Conservation (phyloP, 805 yeast genomes). For the Kregervanrija delftensis region DNA sequence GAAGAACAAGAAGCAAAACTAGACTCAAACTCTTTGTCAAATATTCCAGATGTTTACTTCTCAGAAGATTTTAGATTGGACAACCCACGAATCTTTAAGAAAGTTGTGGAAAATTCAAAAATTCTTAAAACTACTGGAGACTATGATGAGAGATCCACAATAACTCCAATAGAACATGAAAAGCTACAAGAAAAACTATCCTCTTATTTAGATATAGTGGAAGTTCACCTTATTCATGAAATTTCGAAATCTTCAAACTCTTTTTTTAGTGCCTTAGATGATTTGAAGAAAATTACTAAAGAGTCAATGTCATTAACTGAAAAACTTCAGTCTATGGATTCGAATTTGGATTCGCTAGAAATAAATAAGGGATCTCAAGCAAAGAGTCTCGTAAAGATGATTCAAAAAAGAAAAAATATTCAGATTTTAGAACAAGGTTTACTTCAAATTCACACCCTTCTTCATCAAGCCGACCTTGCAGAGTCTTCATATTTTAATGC, state of each 20-base stretch:
- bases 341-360: constrained; percentile 40
- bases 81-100: constrained; percentile 76
- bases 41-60: constrained; percentile 67
- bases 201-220: constrained; percentile 79
- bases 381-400: constrained; percentile 39
- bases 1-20: constrained; percentile 19
- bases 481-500: constrained; percentile 38
- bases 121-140: constrained; percentile 27
- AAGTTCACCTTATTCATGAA: constrained; percentile 70
- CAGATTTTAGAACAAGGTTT: constrained; percentile 57
- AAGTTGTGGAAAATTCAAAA: constrained; percentile 58
- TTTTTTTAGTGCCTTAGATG: constrained; percentile 79
- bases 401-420: constrained; percentile 51
- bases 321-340: constrained; percentile 39
- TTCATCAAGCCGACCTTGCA: constrained; percentile 42
- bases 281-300: constrained; percentile 55
- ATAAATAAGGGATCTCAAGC: constrained; percentile 44
- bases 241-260: constrained; percentile 79
- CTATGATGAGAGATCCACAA: constrained; percentile 16
- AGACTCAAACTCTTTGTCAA: constrained; percentile 26
- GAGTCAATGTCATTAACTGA: constrained; percentile 47
- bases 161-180: constrained; percentile 44
- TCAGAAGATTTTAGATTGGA: constrained; percentile 70
- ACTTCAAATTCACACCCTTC: constrained; percentile 42
- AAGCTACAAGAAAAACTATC: constrained; percentile 71